phyloP scores from a whole-genome alignment of 768 basidiomycete genomes.

The Leccinum variicolor region DNA sequence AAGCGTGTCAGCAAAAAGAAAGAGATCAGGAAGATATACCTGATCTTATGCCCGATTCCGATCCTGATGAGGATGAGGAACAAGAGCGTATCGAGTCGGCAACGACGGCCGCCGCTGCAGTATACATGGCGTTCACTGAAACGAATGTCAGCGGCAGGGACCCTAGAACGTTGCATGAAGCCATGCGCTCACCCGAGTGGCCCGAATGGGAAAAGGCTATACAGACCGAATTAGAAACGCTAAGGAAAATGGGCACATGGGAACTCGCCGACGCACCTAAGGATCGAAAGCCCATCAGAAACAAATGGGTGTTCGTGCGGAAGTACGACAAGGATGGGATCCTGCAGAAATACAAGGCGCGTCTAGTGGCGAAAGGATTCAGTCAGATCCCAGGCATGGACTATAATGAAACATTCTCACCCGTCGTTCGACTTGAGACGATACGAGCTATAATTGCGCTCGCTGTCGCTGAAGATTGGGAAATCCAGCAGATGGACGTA shows the following conservation, averaged over 20 bases:
- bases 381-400: not conserved
- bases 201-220: slow-evolving; percentile 6
- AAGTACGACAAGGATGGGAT: not conserved
- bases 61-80: too few relatives aligned
- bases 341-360: not conserved
- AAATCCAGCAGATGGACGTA: slow-evolving; percentile 4
- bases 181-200: not conserved
- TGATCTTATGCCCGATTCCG: too few relatives aligned
- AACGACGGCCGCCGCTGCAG: too few relatives aligned
- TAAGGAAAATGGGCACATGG: slow-evolving; percentile 13
- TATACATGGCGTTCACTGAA: not conserved
- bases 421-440: not conserved
- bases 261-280: slow-evolving; percentile 22
- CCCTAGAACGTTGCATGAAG: not conserved
- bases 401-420: slow-evolving; percentile 9
- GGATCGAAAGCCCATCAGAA: slow-evolving; percentile 21
- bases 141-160: not conserved
- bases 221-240: not conserved
- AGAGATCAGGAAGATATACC: too few relatives aligned
- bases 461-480: not conserved
- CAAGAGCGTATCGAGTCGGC: too few relatives aligned
- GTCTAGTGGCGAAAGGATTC: not conserved
- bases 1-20: too few relatives aligned
- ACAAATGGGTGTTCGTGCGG: slow-evolving; percentile 28
- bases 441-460: not conserved